Base-by-base conservation (phyloP, 2,329 filamentous ascomycete species). In the Fusarium poae region DNA sequence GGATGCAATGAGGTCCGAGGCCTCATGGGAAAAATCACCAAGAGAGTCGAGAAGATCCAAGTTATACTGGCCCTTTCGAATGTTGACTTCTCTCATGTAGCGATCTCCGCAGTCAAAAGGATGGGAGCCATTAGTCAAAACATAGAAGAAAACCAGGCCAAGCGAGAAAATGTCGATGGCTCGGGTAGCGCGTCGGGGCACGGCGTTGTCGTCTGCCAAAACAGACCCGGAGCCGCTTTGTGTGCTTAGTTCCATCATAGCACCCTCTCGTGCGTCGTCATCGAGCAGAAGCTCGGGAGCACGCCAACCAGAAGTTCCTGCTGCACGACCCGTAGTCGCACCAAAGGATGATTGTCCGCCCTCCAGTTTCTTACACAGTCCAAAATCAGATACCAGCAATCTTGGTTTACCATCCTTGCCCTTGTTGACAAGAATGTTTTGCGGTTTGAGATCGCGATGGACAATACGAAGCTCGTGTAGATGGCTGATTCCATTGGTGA, bases 91-190 rank as follows among this genome's bases (percentile, higher is more conserved):
- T 53, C 96, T 89, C 88, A 97, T 97, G 83, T 96, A 98, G 50
- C 93, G 90, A 76, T 96, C 94, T 57, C 96, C 94, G 67, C 94
- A 94, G 77, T 97, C 95, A 74, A 97, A 99, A 0, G 96, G 96
- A 78, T 99, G 96, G 2, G 87, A 88, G 18, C 96, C 96, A 66
- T 94, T 92, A 2, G 95, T 97, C 62, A 99, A 85, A n/a, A 98
- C 94, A 78, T 97, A 99, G 82, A 94, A 98, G 83, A 97, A 99
- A n/a, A 99, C 94, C 54, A 97, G 91, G 2, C 96, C 96, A 35
- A 99, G 86, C 0, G 94, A 97, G 82, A 99, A 99, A 27, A 99
- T 97, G 77, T 99, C 96, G 65, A 98, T 97, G 11, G 96, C 93
- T 45, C 96, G 91, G 45, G 97, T 99, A 9, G 97, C 95, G 52